phyloP scores from a whole-genome alignment of 352 stramenopile species.

The Peronospora tabacina region DNA sequence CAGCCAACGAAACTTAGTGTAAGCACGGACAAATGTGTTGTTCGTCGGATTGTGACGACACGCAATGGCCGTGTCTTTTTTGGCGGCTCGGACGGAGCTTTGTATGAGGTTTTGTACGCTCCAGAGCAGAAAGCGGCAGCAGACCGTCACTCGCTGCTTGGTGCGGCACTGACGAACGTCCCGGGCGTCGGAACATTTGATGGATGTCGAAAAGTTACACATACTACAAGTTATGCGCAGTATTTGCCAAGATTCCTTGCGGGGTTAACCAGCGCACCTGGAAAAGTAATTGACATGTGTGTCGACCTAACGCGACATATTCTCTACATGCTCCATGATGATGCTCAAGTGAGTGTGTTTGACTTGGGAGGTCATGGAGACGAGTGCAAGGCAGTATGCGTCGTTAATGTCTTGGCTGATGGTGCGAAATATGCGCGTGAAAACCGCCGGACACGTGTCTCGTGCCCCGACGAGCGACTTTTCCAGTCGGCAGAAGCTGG shows the following conservation, averaged over 20 bases:
- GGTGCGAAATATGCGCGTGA: slow-evolving; percentile 77
- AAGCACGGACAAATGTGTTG: slow-evolving; percentile 90
- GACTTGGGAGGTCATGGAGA: slow-evolving; percentile 49
- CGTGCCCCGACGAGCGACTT: slow-evolving; percentile 72
- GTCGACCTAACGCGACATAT: slow-evolving; percentile 85
- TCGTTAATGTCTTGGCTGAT: slow-evolving; percentile 57
- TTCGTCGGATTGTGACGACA: slow-evolving; percentile 86
- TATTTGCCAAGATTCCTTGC: slow-evolving; percentile 74
- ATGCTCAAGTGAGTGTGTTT: slow-evolving; percentile 67
- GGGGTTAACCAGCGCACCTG: slow-evolving; percentile 65
- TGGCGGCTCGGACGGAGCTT: slow-evolving; percentile 90
- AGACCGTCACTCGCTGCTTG: slow-evolving; percentile 28
- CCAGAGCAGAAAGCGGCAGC: slow-evolving; percentile 31
- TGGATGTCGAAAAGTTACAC: slow-evolving; percentile 89
- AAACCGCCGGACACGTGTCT: slow-evolving; percentile 74
- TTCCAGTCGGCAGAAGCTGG: slow-evolving; percentile 46
- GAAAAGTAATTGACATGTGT: slow-evolving; percentile 82
- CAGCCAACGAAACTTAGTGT: slow-evolving; percentile 86
- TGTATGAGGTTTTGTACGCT: slow-evolving; percentile 91
- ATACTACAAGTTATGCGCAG: slow-evolving; percentile 81
- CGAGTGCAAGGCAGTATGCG: slow-evolving; percentile 55
- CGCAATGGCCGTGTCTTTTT: slow-evolving; percentile 92
- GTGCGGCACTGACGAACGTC: slow-evolving; percentile 24
- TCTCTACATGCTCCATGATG: slow-evolving; percentile 89
- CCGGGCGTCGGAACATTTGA: slow-evolving; percentile 36